Evolutionary conservation across 805 yeast genomes (phyloP).

Genomic region (Schizosaccharomyces octosporus): DNA sequence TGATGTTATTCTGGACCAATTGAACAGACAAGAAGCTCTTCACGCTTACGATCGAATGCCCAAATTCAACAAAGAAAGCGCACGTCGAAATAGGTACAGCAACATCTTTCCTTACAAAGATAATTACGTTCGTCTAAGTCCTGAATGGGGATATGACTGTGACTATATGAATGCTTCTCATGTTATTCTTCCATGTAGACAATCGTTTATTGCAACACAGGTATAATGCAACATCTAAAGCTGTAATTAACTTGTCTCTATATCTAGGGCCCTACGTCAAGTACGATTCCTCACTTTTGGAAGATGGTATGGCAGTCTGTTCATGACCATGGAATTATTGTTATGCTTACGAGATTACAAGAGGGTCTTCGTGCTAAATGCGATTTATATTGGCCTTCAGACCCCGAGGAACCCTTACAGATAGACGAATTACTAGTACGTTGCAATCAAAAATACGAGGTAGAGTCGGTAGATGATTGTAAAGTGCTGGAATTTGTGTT

Average conservation of each 20-base stretch:
- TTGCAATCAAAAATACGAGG: background rate
- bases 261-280: slow-evolving; percentile 49
- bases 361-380: slow-evolving; percentile 74
- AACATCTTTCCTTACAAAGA: slow-evolving; percentile 76
- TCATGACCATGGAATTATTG: slow-evolving; percentile 29
- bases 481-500: background rate
- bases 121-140: slow-evolving; percentile 40
- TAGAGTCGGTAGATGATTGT: background rate
- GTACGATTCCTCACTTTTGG: slow-evolving; percentile 71
- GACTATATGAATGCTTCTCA: background rate
- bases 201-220: background rate
- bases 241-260: slow-evolving; percentile 13
- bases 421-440: background rate
- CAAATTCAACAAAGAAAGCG: background rate
- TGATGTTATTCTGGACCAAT: background rate
- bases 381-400: slow-evolving; percentile 49
- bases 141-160: background rate
- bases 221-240: slow-evolving; percentile 48
- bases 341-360: slow-evolving; percentile 52
- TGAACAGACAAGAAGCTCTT: background rate
- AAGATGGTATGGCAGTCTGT: slow-evolving; percentile 33
- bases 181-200: background rate
- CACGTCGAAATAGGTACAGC: slow-evolving; percentile 48
- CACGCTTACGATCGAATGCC: background rate
- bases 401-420: background rate